Base-by-base conservation (phyloP, 345 rosid species). In the Erodium maritimum region DNA sequence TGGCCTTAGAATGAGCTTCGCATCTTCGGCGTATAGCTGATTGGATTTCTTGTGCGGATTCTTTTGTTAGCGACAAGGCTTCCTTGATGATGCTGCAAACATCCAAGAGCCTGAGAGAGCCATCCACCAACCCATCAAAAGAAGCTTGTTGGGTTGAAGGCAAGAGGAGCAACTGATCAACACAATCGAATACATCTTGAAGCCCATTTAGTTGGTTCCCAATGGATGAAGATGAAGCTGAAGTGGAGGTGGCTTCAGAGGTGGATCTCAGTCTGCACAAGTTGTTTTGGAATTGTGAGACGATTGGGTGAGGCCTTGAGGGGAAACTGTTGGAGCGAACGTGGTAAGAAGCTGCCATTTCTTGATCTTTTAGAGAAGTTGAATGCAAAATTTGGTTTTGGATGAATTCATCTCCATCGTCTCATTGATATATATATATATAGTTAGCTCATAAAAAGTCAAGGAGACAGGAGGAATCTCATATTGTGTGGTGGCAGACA, bases 321-420 rank as follows among this genome's bases (percentile, higher is more conserved):
- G 74, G 83, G 64, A 75, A 68, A 60, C 76, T 79, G 70, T 62
- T 64, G 1, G 74, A 73, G 23, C 71, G 71, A 61, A 60, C 52
- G 21, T 73, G 72, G 19, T 60, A 64, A n/a, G n/a, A n/a, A n/a
- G n/a, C n/a, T n/a, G n/a, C n/a, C n/a, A n/a, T n/a, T n/a, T n/a
- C n/a, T n/a, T n/a, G n/a, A n/a, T n/a, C n/a, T n/a, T n/a, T n/a
- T n/a, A n/a, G n/a, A n/a, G n/a, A n/a, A n/a, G n/a, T n/a, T n/a
- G n/a, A n/a, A n/a, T n/a, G n/a, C n/a, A n/a, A n/a, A n/a, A n/a
- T n/a, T n/a, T n/a, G n/a, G n/a, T n/a, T n/a, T n/a, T n/a, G n/a
- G n/a, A n/a, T n/a, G n/a, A n/a, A n/a, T n/a, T n/a, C n/a, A n/a
- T n/a, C n/a, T n/a, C n/a, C n/a, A n/a, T n/a, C n/a, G n/a, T n/a